A percentile compares a stretch with the other conserved stretches of the same genome.
These are phyloP conservation scores for Capsicum chinense DNA, from an alignment of 257 asterid genomes.

Conservation along the genomic window DNA sequence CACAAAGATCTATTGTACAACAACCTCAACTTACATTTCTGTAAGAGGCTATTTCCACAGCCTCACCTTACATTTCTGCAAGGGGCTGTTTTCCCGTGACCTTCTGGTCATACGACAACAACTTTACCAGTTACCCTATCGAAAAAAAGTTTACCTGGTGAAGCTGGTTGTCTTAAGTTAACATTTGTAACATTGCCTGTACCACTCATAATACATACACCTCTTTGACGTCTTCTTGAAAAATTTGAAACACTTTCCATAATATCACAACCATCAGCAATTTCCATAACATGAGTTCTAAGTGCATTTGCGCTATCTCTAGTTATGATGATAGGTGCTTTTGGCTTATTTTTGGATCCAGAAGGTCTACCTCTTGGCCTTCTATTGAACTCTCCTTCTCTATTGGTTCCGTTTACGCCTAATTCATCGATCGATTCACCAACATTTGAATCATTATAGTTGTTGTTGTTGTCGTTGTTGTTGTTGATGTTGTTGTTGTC, in stretches of 20 bases:
- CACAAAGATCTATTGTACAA: no score
- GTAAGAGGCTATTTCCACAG: no score
- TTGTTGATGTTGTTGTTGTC: slow-evolving; percentile 38
- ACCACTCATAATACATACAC: slow-evolving; percentile 90
- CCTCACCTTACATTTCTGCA: no score
- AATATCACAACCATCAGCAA: slow-evolving; percentile 82
- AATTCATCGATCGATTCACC: slow-evolving; percentile 19
- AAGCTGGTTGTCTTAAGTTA: slow-evolving; percentile 77
- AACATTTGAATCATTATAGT: slow-evolving; percentile 13
- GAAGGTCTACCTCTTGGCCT: slow-evolving; percentile 87
- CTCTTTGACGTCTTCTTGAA: slow-evolving; percentile 81
- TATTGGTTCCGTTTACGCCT: slow-evolving; percentile 24
- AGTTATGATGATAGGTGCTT: slow-evolving; percentile 84
- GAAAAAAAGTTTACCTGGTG: slow-evolving; percentile 47
- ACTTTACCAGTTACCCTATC: no score
- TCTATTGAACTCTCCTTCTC: slow-evolving; percentile 55
- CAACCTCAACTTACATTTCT: no score
- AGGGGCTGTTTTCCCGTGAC: no score
- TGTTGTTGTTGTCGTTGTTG: slow-evolving; percentile 30
- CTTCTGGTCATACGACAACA: no score
- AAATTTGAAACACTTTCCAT: slow-evolving; percentile 75
- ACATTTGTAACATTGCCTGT: slow-evolving; percentile 81
- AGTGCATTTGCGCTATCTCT: slow-evolving; percentile 94
- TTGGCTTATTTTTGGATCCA: slow-evolving; percentile 86
- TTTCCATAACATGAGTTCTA: slow-evolving; percentile 91